Percentiles rank a stretch among this genome's conserved stretches.
phyloP scores from a whole-genome alignment of 108 stramenopile genomes.

The Pseudonitzschia delicatissima region DNA sequence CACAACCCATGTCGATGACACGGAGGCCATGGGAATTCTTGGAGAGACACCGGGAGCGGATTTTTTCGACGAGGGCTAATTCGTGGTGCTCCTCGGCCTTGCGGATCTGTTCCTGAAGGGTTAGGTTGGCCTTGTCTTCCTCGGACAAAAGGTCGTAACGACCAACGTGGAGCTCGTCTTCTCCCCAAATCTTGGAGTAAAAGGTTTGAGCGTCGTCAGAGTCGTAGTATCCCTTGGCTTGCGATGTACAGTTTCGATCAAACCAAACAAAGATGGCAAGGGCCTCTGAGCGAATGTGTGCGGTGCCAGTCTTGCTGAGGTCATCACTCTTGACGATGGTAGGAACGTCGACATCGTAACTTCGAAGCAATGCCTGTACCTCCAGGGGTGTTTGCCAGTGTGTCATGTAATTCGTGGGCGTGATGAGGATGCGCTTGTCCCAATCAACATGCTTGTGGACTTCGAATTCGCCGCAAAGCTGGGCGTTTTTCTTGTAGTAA shows the following conservation, averaged over 20 bases:
- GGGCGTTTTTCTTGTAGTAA: slow-evolving; percentile 42
- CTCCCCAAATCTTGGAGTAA: slow-evolving; percentile 47
- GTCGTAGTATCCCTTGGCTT: slow-evolving; percentile 47
- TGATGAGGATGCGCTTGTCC: slow-evolving; percentile 26
- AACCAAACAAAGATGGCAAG: slow-evolving; percentile 50
- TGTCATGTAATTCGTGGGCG: slow-evolving; percentile 37
- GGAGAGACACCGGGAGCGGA: slow-evolving; percentile 7
- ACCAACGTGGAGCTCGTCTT: slow-evolving; percentile 42
- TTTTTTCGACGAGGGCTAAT: slow-evolving; percentile 23
- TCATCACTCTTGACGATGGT: slow-evolving; percentile 19
- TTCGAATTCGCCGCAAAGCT: slow-evolving; percentile 40
- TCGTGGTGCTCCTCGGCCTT: slow-evolving; percentile 42
- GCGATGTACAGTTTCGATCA: slow-evolving; percentile 23
- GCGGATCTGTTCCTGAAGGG: slow-evolving; percentile 21
- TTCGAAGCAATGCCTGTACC: slow-evolving; percentile 31
- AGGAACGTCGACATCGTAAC: slow-evolving; percentile 32
- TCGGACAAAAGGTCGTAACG: slow-evolving; percentile 37
- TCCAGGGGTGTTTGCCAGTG: slow-evolving; percentile 35
- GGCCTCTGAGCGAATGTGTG: slow-evolving; percentile 33
- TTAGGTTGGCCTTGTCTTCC: slow-evolving; percentile 11
- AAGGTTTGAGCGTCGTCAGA: slow-evolving; percentile 48
- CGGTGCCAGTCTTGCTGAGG: slow-evolving; percentile 9
- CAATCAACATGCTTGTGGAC: slow-evolving; percentile 45
- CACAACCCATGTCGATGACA: slow-evolving; percentile 44
- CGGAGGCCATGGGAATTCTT: slow-evolving; percentile 26